Evolutionary conservation across 2,329 filamentous ascomycete genomes (phyloP), one percentile per base, ranked within the genome.

Genomic region (Tolypocladium inflatum): DNA sequence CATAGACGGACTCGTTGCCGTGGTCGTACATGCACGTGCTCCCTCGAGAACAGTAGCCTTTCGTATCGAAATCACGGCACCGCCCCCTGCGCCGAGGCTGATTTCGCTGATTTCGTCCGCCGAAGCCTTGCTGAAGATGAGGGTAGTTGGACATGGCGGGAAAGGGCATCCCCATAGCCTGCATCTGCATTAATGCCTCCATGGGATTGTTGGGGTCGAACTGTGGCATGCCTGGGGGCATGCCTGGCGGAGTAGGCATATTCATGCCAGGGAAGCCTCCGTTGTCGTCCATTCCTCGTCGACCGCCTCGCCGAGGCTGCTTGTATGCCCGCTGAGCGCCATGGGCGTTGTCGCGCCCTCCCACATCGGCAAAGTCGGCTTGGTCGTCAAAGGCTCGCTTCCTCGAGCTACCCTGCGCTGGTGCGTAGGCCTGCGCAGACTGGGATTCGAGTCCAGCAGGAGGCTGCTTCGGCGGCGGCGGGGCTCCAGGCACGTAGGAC

Each of bases 51-150:
- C 89, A 92, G 65, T 82, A 90, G 0, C 89, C 89, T 63, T 89
- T 89, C 1, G 75, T 82, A 59, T 90, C 87, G 64, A 88, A 91
- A 68, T 90, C 86, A 58, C 81, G 78, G 66, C 89, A 92, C 59
- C 83, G 78, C 58, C 77, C 71, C 61, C 72, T 76, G 54, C 70
- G 74, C 58, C 73, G 73, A 43, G 67, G 67, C 45, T 68, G 66
- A 58, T 39, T 62, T 56, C 58, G 63, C 15, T 48, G 57, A 17
- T 57, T 60, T n/a, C 63, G 63, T 19, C 59, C 60, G 33, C 64
- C 62, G 23, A 70, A 57, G 50, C 41, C 58, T 43, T 51, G 65
- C 15, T 62, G 63, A 64, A 73, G 62, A 69, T 62, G 63, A 64
- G 73, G 62, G 70, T 76, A 64, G 58, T 75, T 72, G 65, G 76